These are phyloP conservation scores for Spiraea crenata DNA, from an alignment of 331 rosid genomes.

Conservation along the genomic window DNA sequence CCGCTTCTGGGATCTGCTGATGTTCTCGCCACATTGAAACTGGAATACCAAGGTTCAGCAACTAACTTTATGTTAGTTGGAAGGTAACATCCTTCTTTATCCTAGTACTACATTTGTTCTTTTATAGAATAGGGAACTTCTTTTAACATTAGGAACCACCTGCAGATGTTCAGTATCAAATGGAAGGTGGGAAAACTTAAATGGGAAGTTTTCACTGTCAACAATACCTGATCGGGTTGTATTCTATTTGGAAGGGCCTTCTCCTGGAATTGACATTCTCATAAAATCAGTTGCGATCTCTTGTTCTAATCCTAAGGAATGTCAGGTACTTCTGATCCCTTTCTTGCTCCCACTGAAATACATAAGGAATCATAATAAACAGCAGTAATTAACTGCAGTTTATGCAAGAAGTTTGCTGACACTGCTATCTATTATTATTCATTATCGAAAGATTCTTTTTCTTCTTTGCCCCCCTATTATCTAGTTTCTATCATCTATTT, in stretches of 20 bases:
- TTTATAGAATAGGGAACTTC: constrained; percentile 14
- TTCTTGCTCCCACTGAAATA: neutral
- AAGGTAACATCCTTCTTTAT: constrained; percentile 44
- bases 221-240: constrained; percentile 54
- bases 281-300: constrained; percentile 57
- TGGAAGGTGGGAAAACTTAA: constrained; percentile 70
- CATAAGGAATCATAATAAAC: neutral
- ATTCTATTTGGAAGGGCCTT: constrained; percentile 92
- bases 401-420: neutral
- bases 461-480: neutral
- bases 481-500: neutral
- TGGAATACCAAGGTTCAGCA: constrained; percentile 53
- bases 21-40: constrained; percentile 79
- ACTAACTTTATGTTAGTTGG: constrained; percentile 68
- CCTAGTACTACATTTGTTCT: constrained; percentile 16
- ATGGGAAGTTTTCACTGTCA: constrained; percentile 71
- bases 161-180: constrained; percentile 65
- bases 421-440: constrained; percentile 8
- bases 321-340: constrained; percentile 33
- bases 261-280: constrained; percentile 75
- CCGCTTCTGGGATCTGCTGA: constrained; percentile 52
- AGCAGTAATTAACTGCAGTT: neutral
- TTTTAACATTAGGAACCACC: constrained; percentile 16
- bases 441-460: neutral
- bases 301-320: constrained; percentile 45